Evolutionary conservation across 202 grass and related monocot genomes (phyloP).

Genomic region (Eragrostis tef): DNA sequence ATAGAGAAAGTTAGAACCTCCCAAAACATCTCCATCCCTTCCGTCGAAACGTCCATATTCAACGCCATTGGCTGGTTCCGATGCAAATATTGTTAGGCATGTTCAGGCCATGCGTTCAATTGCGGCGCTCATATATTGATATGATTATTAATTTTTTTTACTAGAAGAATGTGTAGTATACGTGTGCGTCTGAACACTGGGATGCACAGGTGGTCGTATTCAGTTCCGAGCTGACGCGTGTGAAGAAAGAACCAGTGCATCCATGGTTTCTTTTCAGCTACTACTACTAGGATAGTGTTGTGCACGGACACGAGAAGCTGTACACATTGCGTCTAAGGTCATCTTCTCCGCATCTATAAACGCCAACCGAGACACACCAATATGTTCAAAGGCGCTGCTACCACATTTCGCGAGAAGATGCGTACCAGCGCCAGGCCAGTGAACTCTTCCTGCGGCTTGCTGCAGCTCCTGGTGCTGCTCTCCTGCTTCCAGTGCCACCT

Average conservation of each 20-base stretch:
- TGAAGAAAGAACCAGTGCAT: too few relatives aligned
- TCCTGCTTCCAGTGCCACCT: conserved; percentile 33
- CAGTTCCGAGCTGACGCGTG: too few relatives aligned
- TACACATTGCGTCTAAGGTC: background rate
- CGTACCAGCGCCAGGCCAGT: background rate
- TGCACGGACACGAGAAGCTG: background rate
- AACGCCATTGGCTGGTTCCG: background rate
- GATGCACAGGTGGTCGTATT: too few relatives aligned
- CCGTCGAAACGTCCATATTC: background rate
- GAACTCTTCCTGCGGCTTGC: background rate
- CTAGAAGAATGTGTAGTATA: background rate
- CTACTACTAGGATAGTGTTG: too few relatives aligned
- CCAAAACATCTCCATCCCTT: conserved; percentile 8
- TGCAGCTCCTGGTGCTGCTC: conserved; percentile 14
- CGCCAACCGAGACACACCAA: background rate
- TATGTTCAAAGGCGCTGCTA: too few relatives aligned
- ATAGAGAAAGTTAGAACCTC: background rate
- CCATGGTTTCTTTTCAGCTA: too few relatives aligned
- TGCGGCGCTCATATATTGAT: background rate
- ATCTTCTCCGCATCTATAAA: conserved; percentile 29
- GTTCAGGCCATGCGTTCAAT: background rate
- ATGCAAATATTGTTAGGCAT: background rate
- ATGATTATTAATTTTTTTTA: background rate
- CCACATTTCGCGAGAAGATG: conserved; percentile 12
- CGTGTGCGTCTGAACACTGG: too few relatives aligned